These are phyloP conservation scores for Suillus fuscotomentosus DNA, from an alignment of 768 basidiomycete species.

Conservation along the genomic window DNA sequence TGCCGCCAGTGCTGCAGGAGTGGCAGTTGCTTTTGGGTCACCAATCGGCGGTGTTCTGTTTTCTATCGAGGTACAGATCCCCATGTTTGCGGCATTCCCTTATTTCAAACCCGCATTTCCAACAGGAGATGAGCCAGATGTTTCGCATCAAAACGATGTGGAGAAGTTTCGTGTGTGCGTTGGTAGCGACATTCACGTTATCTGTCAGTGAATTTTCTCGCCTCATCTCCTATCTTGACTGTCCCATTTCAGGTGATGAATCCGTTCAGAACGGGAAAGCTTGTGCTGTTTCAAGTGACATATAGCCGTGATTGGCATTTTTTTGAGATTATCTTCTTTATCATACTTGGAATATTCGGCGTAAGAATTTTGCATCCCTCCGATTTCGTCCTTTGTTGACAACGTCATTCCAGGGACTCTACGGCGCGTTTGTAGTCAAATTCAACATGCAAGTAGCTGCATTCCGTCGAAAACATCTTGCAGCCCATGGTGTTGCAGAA, in stretches of 20 bases:
- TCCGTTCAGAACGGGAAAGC: conserved; percentile 95
- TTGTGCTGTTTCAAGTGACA: conserved; percentile 97
- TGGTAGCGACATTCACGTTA: conserved; percentile 94
- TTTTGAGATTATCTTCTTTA: conserved; percentile 96
- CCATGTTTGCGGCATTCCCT: not conserved
- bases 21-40: conserved; percentile 97
- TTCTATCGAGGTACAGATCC: conserved; percentile 79
- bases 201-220: conserved; percentile 59
- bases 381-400: conserved; percentile 8
- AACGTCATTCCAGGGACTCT: conserved; percentile 68
- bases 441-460: conserved; percentile 95
- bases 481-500: conserved; percentile 82
- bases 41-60: conserved; percentile 98
- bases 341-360: conserved; percentile 94
- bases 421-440: conserved; percentile 96
- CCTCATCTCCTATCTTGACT: conserved; percentile 14
- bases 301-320: conserved; percentile 99
- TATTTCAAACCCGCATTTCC: conserved; percentile 3
- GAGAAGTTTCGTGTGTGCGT: conserved; percentile 95
- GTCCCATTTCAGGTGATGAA: conserved; percentile 78
- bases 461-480: conserved; percentile 89
- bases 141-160: conserved; percentile 99
- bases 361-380: conserved; percentile 40
- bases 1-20: conserved; percentile 95
- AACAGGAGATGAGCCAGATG: conserved; percentile 95